Conservation (phyloP, 768 basidiomycete species). For the Mycena olivaceomarginata region DNA sequence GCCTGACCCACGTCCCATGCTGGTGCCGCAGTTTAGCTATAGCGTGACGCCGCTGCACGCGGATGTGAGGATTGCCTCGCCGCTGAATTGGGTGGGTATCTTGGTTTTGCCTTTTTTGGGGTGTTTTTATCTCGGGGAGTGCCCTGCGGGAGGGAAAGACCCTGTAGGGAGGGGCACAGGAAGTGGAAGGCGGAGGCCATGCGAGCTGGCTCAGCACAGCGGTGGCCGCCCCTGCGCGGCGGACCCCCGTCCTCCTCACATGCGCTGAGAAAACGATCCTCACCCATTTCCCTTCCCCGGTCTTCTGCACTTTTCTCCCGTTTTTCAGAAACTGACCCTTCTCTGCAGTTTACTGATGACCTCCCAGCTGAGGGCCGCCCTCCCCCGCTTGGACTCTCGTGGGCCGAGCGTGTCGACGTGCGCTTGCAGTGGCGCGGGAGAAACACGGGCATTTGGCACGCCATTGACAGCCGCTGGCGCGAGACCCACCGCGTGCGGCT, state of each 20-base stretch:
- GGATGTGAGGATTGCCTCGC: conserved; percentile 69
- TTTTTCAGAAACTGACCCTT: not conserved
- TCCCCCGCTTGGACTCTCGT: conserved; percentile 60
- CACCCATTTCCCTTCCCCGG: not conserved
- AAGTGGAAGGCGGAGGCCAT: too few relatives aligned
- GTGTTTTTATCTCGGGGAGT: too few relatives aligned
- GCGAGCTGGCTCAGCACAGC: too few relatives aligned
- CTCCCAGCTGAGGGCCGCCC: conserved; percentile 43
- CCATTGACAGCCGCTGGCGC: conserved; percentile 62
- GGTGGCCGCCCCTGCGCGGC: too few relatives aligned
- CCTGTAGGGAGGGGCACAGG: too few relatives aligned
- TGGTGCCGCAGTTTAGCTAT: conserved; percentile 73
- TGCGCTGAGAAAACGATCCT: not conserved
- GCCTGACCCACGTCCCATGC: conserved; percentile 61
- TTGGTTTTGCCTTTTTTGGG: not conserved
- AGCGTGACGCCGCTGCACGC: conserved; percentile 68
- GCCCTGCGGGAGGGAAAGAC: too few relatives aligned
- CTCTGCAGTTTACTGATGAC: conserved; percentile 19
- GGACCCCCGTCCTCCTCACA: not conserved
- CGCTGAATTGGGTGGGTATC: conserved; percentile 62
- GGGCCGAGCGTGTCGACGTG: conserved; percentile 76
- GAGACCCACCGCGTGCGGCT: conserved; percentile 66
- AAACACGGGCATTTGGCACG: conserved; percentile 79
- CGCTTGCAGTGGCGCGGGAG: conserved; percentile 83
- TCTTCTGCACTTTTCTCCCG: not conserved